Percentiles rank a stretch among this genome's conserved stretches.
Evolutionary conservation across 495 filamentous ascomycete species (phyloP).

Genomic region (Trypethelium eluteriae): DNA sequence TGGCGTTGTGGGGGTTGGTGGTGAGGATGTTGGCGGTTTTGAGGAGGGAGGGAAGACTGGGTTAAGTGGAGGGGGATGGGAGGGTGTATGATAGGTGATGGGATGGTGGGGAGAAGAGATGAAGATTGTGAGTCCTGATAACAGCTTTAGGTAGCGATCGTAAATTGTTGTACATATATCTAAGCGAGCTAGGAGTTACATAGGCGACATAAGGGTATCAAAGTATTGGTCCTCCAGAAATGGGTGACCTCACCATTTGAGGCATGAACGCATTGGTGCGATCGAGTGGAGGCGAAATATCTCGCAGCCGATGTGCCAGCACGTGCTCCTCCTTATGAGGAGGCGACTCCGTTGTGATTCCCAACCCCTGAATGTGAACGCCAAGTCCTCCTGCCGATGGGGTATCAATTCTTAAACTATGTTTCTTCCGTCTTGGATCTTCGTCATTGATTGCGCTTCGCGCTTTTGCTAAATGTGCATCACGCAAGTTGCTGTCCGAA

Average conservation of each 20-base stretch:
- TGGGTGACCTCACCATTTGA: neutral
- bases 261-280: neutral
- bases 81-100: neutral
- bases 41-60: neutral
- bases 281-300: conserved; percentile 1
- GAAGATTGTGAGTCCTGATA: neutral
- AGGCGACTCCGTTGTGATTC: conserved; percentile 7
- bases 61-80: neutral
- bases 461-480: neutral
- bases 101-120: neutral
- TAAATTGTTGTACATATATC: neutral
- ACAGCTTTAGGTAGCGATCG: neutral
- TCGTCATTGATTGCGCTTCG: neutral
- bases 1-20: neutral
- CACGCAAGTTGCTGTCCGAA: neutral
- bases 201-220: neutral
- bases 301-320: neutral
- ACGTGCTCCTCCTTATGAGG: neutral
- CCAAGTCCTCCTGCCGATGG: neutral
- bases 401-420: conserved; percentile 10
- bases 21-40: neutral
- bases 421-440: neutral
- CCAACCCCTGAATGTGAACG: neutral
- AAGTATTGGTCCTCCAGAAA: conserved; percentile 6
- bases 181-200: neutral